These are phyloP conservation scores for Rubia peregrina DNA, from an alignment of 305 asterid genomes.

Conservation along the genomic window DNA sequence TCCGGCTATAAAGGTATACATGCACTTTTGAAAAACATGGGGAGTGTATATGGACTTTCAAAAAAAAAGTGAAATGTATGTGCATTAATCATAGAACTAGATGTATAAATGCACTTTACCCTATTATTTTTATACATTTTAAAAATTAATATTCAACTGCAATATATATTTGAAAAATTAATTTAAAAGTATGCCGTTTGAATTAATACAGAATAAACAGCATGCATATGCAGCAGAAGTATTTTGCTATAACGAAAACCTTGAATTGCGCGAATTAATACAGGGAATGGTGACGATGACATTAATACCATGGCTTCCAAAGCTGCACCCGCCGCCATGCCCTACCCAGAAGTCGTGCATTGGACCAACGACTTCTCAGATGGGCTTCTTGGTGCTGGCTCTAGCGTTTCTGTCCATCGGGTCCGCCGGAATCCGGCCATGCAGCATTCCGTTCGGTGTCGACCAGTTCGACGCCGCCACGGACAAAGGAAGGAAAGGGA, in stretches of 20 bases:
- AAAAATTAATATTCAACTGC: too few relatives aligned
- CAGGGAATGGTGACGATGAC: slow-evolving; percentile 90
- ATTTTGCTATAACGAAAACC: neutral
- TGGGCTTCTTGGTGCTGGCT: slow-evolving; percentile 39
- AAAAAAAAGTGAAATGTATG: too few relatives aligned
- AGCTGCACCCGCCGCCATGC: slow-evolving; percentile 68
- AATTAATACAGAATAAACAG: too few relatives aligned
- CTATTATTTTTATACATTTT: too few relatives aligned
- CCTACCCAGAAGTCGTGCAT: slow-evolving; percentile 32
- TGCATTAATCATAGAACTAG: too few relatives aligned
- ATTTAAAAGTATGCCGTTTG: too few relatives aligned
- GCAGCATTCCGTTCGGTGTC: slow-evolving; percentile 85
- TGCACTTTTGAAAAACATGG: too few relatives aligned
- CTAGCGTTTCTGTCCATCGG: slow-evolving; percentile 52
- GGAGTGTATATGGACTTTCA: too few relatives aligned
- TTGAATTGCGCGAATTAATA: slow-evolving; percentile 4
- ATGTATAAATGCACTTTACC: too few relatives aligned
- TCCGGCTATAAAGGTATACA: too few relatives aligned
- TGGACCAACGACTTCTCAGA: slow-evolving; percentile 49
- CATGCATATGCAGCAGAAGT: too few relatives aligned
- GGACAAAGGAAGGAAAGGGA: slow-evolving; percentile 58
- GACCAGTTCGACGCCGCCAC: slow-evolving; percentile 73
- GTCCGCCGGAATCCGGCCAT: slow-evolving; percentile 75
- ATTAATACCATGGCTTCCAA: slow-evolving; percentile 50
- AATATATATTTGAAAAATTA: too few relatives aligned